Conservation (phyloP, 129 eudicot genomes). For the Rutidosis leptorrhynchoides region DNA sequence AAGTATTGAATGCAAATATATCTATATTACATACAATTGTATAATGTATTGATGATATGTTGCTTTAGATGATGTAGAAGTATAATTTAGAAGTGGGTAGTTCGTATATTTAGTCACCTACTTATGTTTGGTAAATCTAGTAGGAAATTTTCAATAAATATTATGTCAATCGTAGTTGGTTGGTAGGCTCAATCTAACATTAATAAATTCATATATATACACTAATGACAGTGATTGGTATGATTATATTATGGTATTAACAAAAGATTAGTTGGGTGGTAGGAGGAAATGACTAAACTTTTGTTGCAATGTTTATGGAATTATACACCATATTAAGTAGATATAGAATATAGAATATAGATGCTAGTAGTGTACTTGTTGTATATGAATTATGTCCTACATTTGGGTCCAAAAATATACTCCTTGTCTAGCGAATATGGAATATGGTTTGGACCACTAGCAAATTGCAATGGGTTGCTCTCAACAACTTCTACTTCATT, state of each 20-base stretch:
- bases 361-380: constrained; percentile 37
- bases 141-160: constrained; percentile 13
- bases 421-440: constrained; percentile 31
- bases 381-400: constrained; percentile 29
- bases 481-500: constrained; percentile 10
- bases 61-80: constrained; percentile 30
- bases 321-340: constrained; percentile 33
- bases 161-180: constrained; percentile 22
- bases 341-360: too few relatives aligned
- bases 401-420: constrained; percentile 36
- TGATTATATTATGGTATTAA: constrained; percentile 15
- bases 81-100: constrained; percentile 21
- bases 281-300: constrained; percentile 24
- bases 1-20: constrained; percentile 6
- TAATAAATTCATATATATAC: not conserved
- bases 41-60: constrained; percentile 11
- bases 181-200: constrained; percentile 29
- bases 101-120: constrained; percentile 35
- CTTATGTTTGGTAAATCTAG: constrained; percentile 27
- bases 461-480: constrained; percentile 26
- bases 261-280: constrained; percentile 29
- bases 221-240: not conserved
- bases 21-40: constrained; percentile 4
- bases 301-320: constrained; percentile 27
- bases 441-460: constrained; percentile 27